These are phyloP conservation scores for Aspergillus vadensis DNA, from an alignment of 2,329 filamentous ascomycete species.

Conservation along the genomic window DNA sequence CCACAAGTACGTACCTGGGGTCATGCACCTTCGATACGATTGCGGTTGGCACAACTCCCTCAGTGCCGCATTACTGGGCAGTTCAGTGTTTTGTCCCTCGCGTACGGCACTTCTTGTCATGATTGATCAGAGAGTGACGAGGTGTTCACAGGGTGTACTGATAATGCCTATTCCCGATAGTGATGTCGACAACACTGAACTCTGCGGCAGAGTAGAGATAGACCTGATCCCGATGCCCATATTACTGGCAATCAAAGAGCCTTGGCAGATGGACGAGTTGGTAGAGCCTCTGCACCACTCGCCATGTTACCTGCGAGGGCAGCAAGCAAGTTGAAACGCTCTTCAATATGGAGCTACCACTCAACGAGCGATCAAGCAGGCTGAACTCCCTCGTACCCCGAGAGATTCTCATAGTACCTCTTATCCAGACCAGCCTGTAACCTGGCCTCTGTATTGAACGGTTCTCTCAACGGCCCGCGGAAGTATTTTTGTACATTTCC, in stretches of 20 bases:
- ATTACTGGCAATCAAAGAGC: background rate
- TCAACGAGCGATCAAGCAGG: background rate
- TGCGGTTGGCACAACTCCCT: too few species aligned
- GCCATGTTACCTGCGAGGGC: background rate
- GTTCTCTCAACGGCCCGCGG: conserved; percentile 45
- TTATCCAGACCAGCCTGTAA: conserved; percentile 48
- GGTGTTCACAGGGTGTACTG: too few species aligned
- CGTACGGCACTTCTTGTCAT: too few species aligned
- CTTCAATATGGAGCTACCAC: background rate
- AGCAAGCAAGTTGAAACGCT: background rate
- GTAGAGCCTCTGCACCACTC: background rate
- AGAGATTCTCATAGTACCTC: conserved; percentile 44
- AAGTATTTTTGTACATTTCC: conserved; percentile 48
- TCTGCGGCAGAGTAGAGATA: background rate
- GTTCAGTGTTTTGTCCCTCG: too few species aligned
- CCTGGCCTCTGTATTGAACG: conserved; percentile 50
- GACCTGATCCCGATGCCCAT: background rate
- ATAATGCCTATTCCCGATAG: too few species aligned
- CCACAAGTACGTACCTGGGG: too few species aligned
- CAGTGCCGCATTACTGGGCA: too few species aligned
- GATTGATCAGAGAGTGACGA: too few species aligned
- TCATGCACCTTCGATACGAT: too few species aligned
- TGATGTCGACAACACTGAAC: background rate
- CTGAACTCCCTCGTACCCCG: conserved; percentile 1
- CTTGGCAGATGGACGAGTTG: background rate